Conservation (phyloP, 2,329 filamentous ascomycete species). For the Metarhizium anisopliae region DNA sequence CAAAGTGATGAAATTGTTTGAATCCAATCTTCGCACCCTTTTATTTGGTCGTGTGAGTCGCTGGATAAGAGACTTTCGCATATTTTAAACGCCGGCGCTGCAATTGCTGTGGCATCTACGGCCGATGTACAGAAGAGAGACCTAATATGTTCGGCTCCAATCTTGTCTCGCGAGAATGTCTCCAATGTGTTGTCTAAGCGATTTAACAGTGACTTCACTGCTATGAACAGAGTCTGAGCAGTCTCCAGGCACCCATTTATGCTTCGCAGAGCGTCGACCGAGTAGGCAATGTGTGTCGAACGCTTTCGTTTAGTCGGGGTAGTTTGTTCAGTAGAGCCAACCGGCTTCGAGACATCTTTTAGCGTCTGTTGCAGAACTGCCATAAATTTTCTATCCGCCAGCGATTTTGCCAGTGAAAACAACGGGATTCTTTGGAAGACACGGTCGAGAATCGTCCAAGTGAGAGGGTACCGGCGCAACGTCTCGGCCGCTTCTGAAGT, state of each 20-base stretch:
- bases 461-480: conserved; percentile 44
- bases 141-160: conserved; percentile 49
- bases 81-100: conserved; percentile 35
- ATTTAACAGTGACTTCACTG: conserved; percentile 36
- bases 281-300: conserved; percentile 24
- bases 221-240: conserved; percentile 37
- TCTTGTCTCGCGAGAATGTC: conserved; percentile 32
- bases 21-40: conserved; percentile 38
- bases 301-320: conserved; percentile 38
- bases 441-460: conserved; percentile 53
- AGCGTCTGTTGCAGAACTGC: conserved; percentile 57
- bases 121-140: conserved; percentile 45
- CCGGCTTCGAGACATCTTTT: conserved; percentile 41
- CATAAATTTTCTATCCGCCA: conserved; percentile 62
- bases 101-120: conserved; percentile 35
- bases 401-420: conserved; percentile 59
- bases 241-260: conserved; percentile 34
- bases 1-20: conserved; percentile 37
- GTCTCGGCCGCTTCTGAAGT: conserved; percentile 37
- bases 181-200: conserved; percentile 29
- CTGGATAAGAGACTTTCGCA: conserved; percentile 31
- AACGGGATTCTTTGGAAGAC: conserved; percentile 58
- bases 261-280: conserved; percentile 30
- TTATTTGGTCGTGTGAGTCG: conserved; percentile 20
- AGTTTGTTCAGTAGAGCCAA: conserved; percentile 14